These are phyloP conservation scores for Phlebiopsis flavidoalba DNA, from an alignment of 768 basidiomycete genomes.

Conservation along the genomic window DNA sequence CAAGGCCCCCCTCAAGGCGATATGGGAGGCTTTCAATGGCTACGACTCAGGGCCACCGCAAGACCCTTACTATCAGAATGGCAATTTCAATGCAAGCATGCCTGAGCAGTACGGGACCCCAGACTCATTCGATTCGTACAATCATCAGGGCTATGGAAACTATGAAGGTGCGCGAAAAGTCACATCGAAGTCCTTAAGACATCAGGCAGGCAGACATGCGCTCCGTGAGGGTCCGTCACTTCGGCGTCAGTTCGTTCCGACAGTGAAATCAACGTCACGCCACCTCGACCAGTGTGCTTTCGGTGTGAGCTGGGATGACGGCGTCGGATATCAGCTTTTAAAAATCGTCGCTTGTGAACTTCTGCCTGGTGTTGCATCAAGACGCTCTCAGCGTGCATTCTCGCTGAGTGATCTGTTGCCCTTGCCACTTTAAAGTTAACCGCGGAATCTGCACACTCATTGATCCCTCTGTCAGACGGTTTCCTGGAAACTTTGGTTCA, in stretches of 20 bases:
- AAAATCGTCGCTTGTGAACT: not conserved
- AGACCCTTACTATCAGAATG: constrained; percentile 67
- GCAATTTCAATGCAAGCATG: constrained; percentile 49
- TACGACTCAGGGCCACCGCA: constrained; percentile 57
- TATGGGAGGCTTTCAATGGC: constrained; percentile 61
- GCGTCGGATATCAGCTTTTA: not conserved
- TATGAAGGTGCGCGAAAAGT: constrained; percentile 83
- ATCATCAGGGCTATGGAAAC: constrained; percentile 61
- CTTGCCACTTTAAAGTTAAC: not conserved
- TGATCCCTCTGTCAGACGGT: constrained; percentile 52
- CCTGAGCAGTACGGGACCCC: constrained; percentile 48
- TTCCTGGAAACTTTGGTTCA: constrained; percentile 42
- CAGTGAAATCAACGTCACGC: constrained; percentile 4
- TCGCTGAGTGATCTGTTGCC: not conserved
- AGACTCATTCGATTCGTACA: constrained; percentile 40
- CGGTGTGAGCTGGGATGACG: constrained; percentile 15
- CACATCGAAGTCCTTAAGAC: constrained; percentile 46
- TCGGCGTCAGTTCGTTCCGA: not conserved
- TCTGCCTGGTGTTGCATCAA: not conserved
- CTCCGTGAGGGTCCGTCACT: constrained; percentile 9
- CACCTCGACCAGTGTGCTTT: constrained; percentile 10
- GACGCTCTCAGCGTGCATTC: not conserved
- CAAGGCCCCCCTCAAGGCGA: constrained; percentile 60
- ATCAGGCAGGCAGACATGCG: not conserved
- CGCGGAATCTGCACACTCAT: constrained; percentile 17